Base-by-base conservation (phyloP, 2,329 filamentous ascomycete species). In the Dothidotthia symphoricarpi region DNA sequence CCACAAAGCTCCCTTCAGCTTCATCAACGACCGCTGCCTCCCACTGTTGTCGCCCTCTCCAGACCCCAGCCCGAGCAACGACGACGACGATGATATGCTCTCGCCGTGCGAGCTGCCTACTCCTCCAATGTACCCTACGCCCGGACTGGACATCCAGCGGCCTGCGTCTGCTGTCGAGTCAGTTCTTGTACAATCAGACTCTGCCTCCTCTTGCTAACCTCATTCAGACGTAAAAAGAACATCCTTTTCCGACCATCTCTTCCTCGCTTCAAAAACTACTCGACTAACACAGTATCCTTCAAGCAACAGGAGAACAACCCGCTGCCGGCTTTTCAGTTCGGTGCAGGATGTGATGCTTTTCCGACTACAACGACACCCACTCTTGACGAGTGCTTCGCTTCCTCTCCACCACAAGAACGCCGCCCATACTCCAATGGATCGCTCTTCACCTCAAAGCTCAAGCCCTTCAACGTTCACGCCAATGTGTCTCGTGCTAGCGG, bases 361-460 rank as follows among this genome's bases (percentile, higher is more conserved):
- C 54, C 73, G 9, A 67, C 73, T 31, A 75, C 80, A 28, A 79
- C 82, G 1, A 75, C 77, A 13, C 77, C 88, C 49, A 86, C 85
- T 12, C 68, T 93, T 30, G 81, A 83, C 53, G 87, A 94, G 63
- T 88, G 85, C 72, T 94, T 94, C 63, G 76, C 83, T 36, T 81
- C 85, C 51, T 93, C 88, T 10, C 86, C 90, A 3, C 82, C 84
- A 11, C 84, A 84, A 48, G 83, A 90, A 53, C 75, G 78, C 41
- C 75, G 80, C 16, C 72, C 78, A 36, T 79, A 81, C 41, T 73
- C 67, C 43, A 70, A 79, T 36, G 61, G 60, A 38, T 53, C 51
- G 30, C 74, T 81, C 50, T 74, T 76, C n/a, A 73, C 78, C 14
- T 75, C 82, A 14, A 81, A 83, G 27, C 68, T 80, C 31, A 83